Evolutionary conservation across 2,329 filamentous ascomycete species (phyloP), one percentile per base, ranked within the genome.

Genomic region (Xylariales sp.): DNA sequence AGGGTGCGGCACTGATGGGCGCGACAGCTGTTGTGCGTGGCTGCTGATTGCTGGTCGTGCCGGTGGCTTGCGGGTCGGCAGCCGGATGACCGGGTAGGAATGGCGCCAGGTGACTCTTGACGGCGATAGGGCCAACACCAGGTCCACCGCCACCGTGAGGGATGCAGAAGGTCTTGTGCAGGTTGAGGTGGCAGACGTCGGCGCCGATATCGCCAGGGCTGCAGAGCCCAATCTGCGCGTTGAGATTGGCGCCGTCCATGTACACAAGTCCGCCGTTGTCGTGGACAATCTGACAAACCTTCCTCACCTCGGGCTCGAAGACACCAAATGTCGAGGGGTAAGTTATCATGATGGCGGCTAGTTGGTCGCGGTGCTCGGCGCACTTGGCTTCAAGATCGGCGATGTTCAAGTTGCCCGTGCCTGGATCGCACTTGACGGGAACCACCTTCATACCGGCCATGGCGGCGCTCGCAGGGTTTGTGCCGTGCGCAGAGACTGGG

Each of bases 211-310:
- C 89, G 27, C 91, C 91, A 2, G 91, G 91, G 1, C 88, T 95
- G 69, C 88, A 95, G 10, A 97, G 76, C 11, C 91, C 91, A 47
- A 97, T 96, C 64, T 97, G 91, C 14, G 91, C 91, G 58, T 96
- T 97, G 88, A 96, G 93, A 69, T 97, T 97, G 48, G 91, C 91
- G 33, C 91, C 91, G 59, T 97, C 91, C 91, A 97, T 96, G 71
- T 96, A 97, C 13, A 97, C 91, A 57, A 94, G 88, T 7, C 91
- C 91, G 37, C 91, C 91, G 56, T 94, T 70, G 47, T 85, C 65
- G 66, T 97, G 91, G 15, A 97, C 88, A 20, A 94, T 70, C 39
- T 88, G 70, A 62, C 89, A 95, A 12, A 83, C 89, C 56, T 85
- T 79, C 69, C 89, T 93, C 60, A 95, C 78, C 48, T 82, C 76